Evolutionary conservation across 2,329 filamentous ascomycete species (phyloP).

Genomic region (Stagonosporopsis rhizophila): DNA sequence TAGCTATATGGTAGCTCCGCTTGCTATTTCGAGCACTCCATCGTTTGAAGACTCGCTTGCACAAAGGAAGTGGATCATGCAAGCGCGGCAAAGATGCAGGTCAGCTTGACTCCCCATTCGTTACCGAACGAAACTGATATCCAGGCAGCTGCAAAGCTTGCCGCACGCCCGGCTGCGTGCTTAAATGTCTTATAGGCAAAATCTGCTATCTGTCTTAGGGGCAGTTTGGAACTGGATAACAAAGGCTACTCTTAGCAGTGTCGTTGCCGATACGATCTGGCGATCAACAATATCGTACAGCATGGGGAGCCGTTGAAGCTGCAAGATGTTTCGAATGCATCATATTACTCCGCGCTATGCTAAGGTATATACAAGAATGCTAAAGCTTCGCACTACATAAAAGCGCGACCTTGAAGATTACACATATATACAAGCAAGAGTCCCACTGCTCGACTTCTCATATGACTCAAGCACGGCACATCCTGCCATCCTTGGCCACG

Average conservation of each 20-base stretch:
- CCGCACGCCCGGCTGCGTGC: too few species aligned
- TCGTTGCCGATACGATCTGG: too few species aligned
- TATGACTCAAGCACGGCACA: slow-evolving; percentile 16
- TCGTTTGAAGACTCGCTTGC: not conserved
- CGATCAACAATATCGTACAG: too few species aligned
- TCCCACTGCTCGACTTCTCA: not conserved
- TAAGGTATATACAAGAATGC: slow-evolving; percentile 9
- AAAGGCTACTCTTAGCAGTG: too few species aligned
- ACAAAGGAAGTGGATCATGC: not conserved
- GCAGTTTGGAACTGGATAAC: too few species aligned
- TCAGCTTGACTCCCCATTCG: not conserved
- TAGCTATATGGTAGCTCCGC: too few species aligned
- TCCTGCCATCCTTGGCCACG: slow-evolving; percentile 19
- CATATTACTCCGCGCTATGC: slow-evolving; percentile 16
- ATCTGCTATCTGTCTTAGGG: too few species aligned
- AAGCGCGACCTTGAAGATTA: not conserved
- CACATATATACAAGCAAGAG: not conserved
- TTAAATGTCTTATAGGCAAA: too few species aligned
- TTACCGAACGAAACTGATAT: not conserved
- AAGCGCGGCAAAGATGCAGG: not conserved
- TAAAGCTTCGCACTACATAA: not conserved
- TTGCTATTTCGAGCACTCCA: not conserved
- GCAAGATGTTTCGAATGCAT: not conserved
- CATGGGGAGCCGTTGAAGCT: too few species aligned
- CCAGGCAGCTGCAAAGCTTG: too few species aligned